Evolutionary conservation across 106 monocot genomes (phyloP), one percentile per base, ranked within the genome.

Genomic region (Acorus calamus): DNA sequence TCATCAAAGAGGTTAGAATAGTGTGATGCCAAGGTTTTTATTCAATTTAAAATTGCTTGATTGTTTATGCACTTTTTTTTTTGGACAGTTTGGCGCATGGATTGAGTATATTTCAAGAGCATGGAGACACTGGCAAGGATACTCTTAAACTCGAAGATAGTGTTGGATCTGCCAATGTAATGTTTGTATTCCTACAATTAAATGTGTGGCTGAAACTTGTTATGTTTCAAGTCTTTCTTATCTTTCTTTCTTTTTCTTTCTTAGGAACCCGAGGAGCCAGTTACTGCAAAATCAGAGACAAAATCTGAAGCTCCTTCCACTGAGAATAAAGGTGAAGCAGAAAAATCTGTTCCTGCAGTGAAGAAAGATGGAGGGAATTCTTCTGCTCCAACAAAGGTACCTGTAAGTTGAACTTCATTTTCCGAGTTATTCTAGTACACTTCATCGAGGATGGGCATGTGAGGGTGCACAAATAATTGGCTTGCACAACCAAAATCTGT

Each of bases 61-160:
- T 3, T 46, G 5, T 66, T 47, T 8, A 47, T 66, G 52, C 47
- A 8, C 54, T 50, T 64, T n/a, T 61, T 59, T 46, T 53, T 8
- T 72, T 11, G 4, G 11, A 47, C 67, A 91, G 91, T 65, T 79
- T 86, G 53, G 86, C 83, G 10, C 86, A 91, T 74, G 91, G 86
- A 62, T 63, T 91, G 65, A 84, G 79, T 66, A 76, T 91, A 71
- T 91, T 91, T 55, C 91, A 86, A 79, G 83, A 86, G 60, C 78
- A 77, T 28, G 84, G 84, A 54, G 56, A 77, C 43, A 53, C 56
- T 46, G 77, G 72, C 14, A 79, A 83, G 57, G 79, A 78, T 65
- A 55, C 78, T 46, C 49, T 81, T 59, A 85, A 85, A 68, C 72
- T 86, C 12, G 92, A 87, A 72, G 73, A 61, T 49, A 83, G 73